Evolutionary conservation across 805 yeast genomes (phyloP).

Genomic region (Teunomyces atbi): DNA sequence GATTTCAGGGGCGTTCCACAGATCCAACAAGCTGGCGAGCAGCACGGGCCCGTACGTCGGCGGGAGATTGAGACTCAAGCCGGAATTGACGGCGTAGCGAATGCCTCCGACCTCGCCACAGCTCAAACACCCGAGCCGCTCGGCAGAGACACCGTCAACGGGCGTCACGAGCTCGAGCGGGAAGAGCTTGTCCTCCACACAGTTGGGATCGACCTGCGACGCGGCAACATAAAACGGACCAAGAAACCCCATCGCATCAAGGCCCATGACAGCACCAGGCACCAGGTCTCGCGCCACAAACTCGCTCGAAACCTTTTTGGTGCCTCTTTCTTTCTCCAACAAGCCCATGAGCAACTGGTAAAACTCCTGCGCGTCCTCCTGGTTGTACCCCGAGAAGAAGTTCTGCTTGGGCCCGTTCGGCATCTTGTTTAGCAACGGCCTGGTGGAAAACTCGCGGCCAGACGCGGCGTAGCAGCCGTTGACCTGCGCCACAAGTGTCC

Average conservation of each 20-base stretch:
- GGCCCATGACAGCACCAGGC: slow-evolving; percentile 31
- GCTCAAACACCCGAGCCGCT: slow-evolving; percentile 81
- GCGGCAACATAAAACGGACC: slow-evolving; percentile 74
- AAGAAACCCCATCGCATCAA: slow-evolving; percentile 52
- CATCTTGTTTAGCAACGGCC: slow-evolving; percentile 61
- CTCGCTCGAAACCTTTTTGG: too few species aligned
- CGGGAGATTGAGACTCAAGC: slow-evolving; percentile 70
- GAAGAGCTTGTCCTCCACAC: slow-evolving; percentile 43
- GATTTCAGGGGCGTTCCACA: slow-evolving; percentile 74
- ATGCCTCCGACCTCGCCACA: slow-evolving; percentile 97
- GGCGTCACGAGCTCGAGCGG: slow-evolving; percentile 74
- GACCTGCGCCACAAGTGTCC: slow-evolving; percentile 50
- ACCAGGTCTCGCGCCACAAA: slow-evolving; percentile 21
- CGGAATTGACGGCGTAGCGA: slow-evolving; percentile 74
- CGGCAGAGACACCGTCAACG: slow-evolving; percentile 86
- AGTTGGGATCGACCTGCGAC: slow-evolving; percentile 71
- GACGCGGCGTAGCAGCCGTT: slow-evolving; percentile 54
- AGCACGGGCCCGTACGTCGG: slow-evolving; percentile 22
- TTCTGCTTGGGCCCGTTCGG: slow-evolving; percentile 76
- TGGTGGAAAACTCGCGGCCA: slow-evolving; percentile 63
- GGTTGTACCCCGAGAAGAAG: slow-evolving; percentile 80
- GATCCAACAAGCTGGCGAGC: too few species aligned
- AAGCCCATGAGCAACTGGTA: slow-evolving; percentile 75
- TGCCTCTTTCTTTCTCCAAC: too few species aligned
- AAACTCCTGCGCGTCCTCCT: slow-evolving; percentile 96